phyloP scores from a whole-genome alignment of 1,284 basidiomycete species.

The Boletus mariae region DNA sequence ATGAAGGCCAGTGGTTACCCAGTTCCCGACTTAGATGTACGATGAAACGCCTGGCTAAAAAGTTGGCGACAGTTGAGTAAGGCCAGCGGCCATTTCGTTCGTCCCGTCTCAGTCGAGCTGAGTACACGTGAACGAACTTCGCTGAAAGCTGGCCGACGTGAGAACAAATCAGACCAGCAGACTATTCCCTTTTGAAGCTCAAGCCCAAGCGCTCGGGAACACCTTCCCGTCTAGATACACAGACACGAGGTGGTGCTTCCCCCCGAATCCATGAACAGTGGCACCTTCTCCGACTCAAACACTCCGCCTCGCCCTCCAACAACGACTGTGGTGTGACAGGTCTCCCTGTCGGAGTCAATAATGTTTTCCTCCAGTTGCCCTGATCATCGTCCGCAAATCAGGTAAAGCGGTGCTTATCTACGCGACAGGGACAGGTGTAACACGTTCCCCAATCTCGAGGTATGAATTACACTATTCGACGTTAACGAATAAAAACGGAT shows the following conservation, averaged over 20 bases:
- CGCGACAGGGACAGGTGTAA: conserved; percentile 10
- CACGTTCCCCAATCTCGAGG: conserved; percentile 4
- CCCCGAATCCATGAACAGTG: too few species aligned
- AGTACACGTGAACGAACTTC: too few species aligned
- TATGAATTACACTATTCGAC: conserved; percentile 10
- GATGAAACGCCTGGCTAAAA: neutral
- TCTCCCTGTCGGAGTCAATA: conserved; percentile 24
- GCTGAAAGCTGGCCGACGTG: neutral
- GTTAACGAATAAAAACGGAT: conserved; percentile 8
- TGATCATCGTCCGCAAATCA: conserved; percentile 27
- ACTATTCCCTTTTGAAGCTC: too few species aligned
- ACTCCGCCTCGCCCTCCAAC: too few species aligned
- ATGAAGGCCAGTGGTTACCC: too few species aligned
- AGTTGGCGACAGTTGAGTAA: neutral
- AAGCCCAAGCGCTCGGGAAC: too few species aligned
- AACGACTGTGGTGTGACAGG: too few species aligned
- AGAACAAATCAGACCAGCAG: neutral
- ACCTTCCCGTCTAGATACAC: too few species aligned
- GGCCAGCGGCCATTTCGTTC: too few species aligned
- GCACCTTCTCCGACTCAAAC: too few species aligned
- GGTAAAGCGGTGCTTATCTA: conserved; percentile 14
- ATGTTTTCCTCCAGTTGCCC: conserved; percentile 28
- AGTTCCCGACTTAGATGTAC: too few species aligned
- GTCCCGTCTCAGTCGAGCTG: neutral
- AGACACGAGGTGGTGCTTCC: too few species aligned